A percentile compares a stretch with the other conserved stretches of the same genome.
Evolutionary conservation across 2,329 filamentous ascomycete species (phyloP).

Genomic region (Emmonsiellopsis sp.): DNA sequence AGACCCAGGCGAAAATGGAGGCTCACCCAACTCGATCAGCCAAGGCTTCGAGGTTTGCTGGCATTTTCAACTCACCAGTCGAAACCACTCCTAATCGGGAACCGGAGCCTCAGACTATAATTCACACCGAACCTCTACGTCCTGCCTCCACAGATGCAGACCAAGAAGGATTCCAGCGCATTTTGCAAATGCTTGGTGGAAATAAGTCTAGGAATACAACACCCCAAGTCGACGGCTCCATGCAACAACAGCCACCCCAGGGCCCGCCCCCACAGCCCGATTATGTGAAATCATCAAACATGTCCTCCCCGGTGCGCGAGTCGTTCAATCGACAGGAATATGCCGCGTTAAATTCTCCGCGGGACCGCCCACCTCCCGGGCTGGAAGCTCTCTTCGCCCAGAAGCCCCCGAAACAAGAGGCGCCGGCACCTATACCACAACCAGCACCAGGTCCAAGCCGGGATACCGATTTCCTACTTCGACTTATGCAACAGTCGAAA

Average conservation of each 20-base stretch:
- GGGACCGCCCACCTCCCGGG: constrained; percentile 16
- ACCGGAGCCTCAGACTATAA: constrained; percentile 16
- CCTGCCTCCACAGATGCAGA: constrained; percentile 52
- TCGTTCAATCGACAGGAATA: constrained; percentile 24
- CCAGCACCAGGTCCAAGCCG: constrained; percentile 35
- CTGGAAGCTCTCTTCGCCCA: constrained; percentile 23
- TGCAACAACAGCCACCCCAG: constrained; percentile 22
- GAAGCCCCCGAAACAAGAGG: constrained; percentile 25
- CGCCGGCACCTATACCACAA: constrained; percentile 14
- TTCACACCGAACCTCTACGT: constrained; percentile 22
- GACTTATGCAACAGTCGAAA: constrained; percentile 61
- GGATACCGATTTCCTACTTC: constrained; percentile 78
- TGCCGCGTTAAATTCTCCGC: constrained; percentile 16
- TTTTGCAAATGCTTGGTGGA: constrained; percentile 70
- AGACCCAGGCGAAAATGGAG: constrained; percentile 29
- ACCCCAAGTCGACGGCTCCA: constrained; percentile 32
- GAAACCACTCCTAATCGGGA: constrained; percentile 41
- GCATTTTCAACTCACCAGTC: constrained; percentile 58
- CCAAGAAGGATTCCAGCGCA: constrained; percentile 74
- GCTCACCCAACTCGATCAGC: constrained; percentile 42
- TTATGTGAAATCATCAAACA: constrained; percentile 18
- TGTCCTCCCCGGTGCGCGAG: constrained; percentile 26
- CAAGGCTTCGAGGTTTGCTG: constrained; percentile 79
- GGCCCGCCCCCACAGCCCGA: constrained; percentile 10
- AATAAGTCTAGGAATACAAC: constrained; percentile 37